Conservation (phyloP, 148 eudicot species). For the Diospyros lotus region DNA sequence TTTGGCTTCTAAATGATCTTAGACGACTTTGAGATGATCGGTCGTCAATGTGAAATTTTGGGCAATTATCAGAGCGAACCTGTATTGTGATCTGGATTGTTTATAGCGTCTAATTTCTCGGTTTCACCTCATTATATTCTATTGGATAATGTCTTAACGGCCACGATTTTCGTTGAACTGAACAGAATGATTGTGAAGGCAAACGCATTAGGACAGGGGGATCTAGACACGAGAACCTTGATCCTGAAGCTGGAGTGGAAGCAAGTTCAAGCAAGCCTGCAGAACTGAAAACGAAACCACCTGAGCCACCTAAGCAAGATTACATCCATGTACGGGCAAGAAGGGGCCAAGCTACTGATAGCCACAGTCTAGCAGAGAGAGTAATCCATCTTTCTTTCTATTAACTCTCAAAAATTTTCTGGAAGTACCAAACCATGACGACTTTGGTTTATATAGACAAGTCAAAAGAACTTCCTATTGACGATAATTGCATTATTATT, state of each 20-base stretch:
- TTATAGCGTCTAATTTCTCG: too few relatives aligned
- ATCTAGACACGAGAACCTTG: slow-evolving; percentile 45
- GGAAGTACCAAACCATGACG: background rate
- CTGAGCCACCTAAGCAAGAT: slow-evolving; percentile 72
- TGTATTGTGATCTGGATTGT: too few relatives aligned
- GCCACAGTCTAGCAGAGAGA: slow-evolving; percentile 95
- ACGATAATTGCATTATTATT: background rate
- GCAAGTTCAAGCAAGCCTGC: slow-evolving; percentile 42
- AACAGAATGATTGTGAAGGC: slow-evolving; percentile 65
- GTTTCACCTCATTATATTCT: background rate
- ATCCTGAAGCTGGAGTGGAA: slow-evolving; percentile 47
- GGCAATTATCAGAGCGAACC: background rate
- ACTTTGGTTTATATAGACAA: background rate
- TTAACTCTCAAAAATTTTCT: background rate
- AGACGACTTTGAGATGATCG: background rate
- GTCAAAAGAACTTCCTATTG: background rate
- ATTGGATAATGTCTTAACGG: background rate
- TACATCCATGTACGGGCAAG: slow-evolving; percentile 98
- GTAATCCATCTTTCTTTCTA: slow-evolving; percentile 28
- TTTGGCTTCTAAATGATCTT: background rate
- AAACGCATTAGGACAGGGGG: slow-evolving; percentile 53
- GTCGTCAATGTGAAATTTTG: background rate
- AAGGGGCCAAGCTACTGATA: slow-evolving; percentile 97
- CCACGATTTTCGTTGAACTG: background rate
- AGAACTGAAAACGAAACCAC: slow-evolving; percentile 39